These are phyloP conservation scores for Cystobasidium tubakii DNA, from an alignment of 768 basidiomycete genomes.

Conservation along the genomic window DNA sequence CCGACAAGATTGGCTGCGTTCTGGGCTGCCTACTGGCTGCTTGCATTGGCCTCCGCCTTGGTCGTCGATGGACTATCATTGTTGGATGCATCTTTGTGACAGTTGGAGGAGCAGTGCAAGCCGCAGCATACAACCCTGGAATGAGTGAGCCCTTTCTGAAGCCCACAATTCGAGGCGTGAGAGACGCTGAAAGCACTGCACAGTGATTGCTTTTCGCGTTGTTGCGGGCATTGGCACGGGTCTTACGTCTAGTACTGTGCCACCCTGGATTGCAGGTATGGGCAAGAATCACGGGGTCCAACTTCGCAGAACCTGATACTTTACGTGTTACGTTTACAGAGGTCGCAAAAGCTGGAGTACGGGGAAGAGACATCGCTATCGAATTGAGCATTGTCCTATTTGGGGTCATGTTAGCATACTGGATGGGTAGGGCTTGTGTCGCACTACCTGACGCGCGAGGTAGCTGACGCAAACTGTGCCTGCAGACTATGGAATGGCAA, in stretches of 20 bases:
- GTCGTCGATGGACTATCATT: slow-evolving; percentile 18
- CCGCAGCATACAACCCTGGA: slow-evolving; percentile 7
- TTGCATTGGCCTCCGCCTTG: neutral
- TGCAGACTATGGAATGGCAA: slow-evolving; percentile 15
- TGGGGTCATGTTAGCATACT: slow-evolving; percentile 15
- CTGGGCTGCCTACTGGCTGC: slow-evolving; percentile 8
- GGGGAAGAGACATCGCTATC: slow-evolving; percentile 22
- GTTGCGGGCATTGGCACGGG: slow-evolving; percentile 13
- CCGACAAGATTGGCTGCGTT: slow-evolving; percentile 4
- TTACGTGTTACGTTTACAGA: neutral
- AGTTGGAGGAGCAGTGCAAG: slow-evolving; percentile 15
- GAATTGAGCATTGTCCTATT: slow-evolving; percentile 21
- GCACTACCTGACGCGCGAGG: neutral
- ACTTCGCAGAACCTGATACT: no score
- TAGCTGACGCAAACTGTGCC: neutral
- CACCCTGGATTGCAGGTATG: slow-evolving; percentile 9
- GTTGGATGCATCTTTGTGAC: neutral
- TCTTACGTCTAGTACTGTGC: slow-evolving; percentile 7
- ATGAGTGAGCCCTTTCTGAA: slow-evolving; percentile 2
- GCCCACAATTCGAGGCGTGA: no score
- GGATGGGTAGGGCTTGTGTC: neutral
- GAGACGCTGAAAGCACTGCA: no score
- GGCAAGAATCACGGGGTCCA: no score
- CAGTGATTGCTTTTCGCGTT: slow-evolving; percentile 23
- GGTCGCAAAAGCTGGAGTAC: slow-evolving; percentile 4